These are phyloP conservation scores for Ceratocystis eucalypticola DNA, from an alignment of 2,329 filamentous ascomycete genomes.

Conservation along the genomic window DNA sequence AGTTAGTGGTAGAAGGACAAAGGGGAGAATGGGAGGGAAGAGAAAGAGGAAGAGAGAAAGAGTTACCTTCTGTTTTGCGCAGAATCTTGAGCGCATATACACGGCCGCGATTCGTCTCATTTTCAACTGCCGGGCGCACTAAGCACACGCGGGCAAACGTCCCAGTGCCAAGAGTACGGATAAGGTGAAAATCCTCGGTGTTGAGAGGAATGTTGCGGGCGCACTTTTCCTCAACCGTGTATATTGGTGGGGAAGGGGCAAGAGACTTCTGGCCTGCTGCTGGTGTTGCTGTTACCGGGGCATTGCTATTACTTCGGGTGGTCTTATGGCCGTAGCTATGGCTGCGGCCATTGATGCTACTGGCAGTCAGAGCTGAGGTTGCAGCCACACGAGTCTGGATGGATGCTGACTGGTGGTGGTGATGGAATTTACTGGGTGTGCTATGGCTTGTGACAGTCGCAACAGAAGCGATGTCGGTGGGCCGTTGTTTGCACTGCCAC, in stretches of 20 bases:
- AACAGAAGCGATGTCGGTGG: neutral
- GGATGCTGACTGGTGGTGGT: neutral
- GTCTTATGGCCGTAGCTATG: neutral
- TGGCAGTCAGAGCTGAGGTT: neutral
- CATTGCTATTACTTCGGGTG: neutral
- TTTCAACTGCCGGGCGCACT: conserved; percentile 47
- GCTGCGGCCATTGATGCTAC: neutral
- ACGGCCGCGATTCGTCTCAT: conserved; percentile 41
- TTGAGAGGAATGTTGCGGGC: conserved; percentile 22
- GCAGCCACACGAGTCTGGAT: neutral
- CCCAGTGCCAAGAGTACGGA: conserved; percentile 66
- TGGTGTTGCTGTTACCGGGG: neutral
- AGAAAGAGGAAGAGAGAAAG: conserved; percentile 24
- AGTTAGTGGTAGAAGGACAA: no score
- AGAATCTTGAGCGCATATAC: conserved; percentile 76
- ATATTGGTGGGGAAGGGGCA: neutral
- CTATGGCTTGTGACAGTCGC: conserved; percentile 1
- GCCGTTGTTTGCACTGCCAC: conserved; percentile 16
- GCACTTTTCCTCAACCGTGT: conserved; percentile 17
- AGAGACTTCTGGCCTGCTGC: neutral
- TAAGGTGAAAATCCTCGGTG: conserved; percentile 52
- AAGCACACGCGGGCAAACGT: conserved; percentile 76
- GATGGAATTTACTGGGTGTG: conserved; percentile 2
- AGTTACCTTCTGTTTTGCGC: conserved; percentile 46
- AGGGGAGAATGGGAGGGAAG: conserved; percentile 22